phyloP scores from a whole-genome alignment of 805 yeast species.

The Starmerella apicola region DNA sequence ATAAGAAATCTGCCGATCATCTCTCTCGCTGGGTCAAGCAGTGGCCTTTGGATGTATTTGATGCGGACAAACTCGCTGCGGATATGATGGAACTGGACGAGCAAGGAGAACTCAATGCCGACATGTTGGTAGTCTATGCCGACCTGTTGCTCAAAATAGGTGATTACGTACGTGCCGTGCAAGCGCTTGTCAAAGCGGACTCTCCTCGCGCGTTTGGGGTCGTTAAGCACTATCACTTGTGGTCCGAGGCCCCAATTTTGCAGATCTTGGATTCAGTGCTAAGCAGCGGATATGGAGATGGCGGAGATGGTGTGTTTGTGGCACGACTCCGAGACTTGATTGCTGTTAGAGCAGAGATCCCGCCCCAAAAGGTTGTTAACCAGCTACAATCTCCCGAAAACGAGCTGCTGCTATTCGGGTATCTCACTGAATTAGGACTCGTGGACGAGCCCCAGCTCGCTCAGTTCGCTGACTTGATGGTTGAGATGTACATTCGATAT shows the following conservation, averaged over 20 bases:
- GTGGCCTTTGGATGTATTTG: slow-evolving; percentile 53
- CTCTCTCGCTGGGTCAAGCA: slow-evolving; percentile 34
- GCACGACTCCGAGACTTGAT: slow-evolving; percentile 17
- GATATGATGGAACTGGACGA: slow-evolving; percentile 23
- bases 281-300: slow-evolving; percentile 14
- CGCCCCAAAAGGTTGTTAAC: slow-evolving; percentile 40
- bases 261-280: slow-evolving; percentile 37
- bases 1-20: slow-evolving; percentile 24
- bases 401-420: slow-evolving; percentile 39
- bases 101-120: slow-evolving; percentile 24
- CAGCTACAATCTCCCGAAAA: slow-evolving; percentile 27
- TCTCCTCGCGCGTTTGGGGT: slow-evolving; percentile 47
- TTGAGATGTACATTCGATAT: slow-evolving; percentile 51
- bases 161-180: slow-evolving; percentile 51
- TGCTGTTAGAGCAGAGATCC: slow-evolving; percentile 33
- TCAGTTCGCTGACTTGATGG: slow-evolving; percentile 54
- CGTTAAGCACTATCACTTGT: slow-evolving; percentile 49
- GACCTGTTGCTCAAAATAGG: slow-evolving; percentile 44
- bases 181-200: slow-evolving; percentile 44
- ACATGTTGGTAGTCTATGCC: slow-evolving; percentile 18
- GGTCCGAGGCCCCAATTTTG: slow-evolving; percentile 34
- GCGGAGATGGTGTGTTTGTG: slow-evolving; percentile 14
- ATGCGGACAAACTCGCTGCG: slow-evolving; percentile 33
- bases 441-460: slow-evolving; percentile 44
- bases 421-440: slow-evolving; percentile 45